Conservation (phyloP, 2,329 filamentous ascomycete genomes). For the Aureobasidium subglaciale region DNA sequence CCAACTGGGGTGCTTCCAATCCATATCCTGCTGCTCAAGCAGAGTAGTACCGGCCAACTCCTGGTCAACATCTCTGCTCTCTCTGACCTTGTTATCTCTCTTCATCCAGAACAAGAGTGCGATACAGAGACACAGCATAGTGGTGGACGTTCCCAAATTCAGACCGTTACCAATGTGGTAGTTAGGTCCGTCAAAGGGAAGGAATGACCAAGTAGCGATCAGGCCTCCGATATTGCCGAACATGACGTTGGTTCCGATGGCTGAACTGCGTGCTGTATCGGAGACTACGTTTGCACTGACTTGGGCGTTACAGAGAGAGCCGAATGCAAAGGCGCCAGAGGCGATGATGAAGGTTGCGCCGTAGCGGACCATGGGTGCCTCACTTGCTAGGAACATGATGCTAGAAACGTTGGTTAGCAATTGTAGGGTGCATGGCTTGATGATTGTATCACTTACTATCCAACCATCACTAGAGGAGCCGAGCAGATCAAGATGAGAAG, state of each 20-base stretch:
- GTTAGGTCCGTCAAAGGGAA: slow-evolving; percentile 56
- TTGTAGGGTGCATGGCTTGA: background rate
- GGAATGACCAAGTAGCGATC: slow-evolving; percentile 41
- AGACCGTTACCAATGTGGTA: slow-evolving; percentile 66
- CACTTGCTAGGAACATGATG: slow-evolving; percentile 59
- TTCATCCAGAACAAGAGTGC: slow-evolving; percentile 54
- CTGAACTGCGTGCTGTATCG: slow-evolving; percentile 60
- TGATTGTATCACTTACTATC: slow-evolving; percentile 38
- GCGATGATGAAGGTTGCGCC: slow-evolving; percentile 65
- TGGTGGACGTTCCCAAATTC: slow-evolving; percentile 57
- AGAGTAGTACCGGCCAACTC: slow-evolving; percentile 49
- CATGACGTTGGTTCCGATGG: slow-evolving; percentile 64
- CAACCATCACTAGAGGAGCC: slow-evolving; percentile 59
- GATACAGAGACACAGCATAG: slow-evolving; percentile 44
- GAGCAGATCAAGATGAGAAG: slow-evolving; percentile 54
- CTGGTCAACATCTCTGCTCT: slow-evolving; percentile 47
- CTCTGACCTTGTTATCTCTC: slow-evolving; percentile 54
- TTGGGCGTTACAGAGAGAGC: slow-evolving; percentile 60
- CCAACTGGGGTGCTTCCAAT: slow-evolving; percentile 61
- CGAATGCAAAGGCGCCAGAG: slow-evolving; percentile 55
- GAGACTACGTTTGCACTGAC: slow-evolving; percentile 64
- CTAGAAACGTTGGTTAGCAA: background rate
- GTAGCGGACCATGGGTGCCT: slow-evolving; percentile 50
- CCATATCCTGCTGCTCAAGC: slow-evolving; percentile 52
- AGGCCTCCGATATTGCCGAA: slow-evolving; percentile 61